Percentiles rank a stretch among this genome's conserved stretches.
phyloP scores from a whole-genome alignment of 306 rosid species.

The Arachis hypogaea region DNA sequence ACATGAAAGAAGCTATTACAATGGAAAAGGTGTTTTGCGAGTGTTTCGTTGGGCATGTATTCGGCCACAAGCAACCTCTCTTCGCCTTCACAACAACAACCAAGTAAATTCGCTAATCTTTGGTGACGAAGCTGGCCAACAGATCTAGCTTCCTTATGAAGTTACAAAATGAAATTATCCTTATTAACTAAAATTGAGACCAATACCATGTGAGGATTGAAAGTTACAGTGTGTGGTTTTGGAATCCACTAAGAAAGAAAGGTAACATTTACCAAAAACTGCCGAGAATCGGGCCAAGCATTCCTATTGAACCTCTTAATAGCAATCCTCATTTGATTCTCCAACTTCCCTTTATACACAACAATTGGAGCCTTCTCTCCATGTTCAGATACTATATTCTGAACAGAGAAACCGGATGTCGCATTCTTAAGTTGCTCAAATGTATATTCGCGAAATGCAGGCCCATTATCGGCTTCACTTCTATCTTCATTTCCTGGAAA shows the following conservation, averaged over 20 bases:
- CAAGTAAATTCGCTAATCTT: constrained; percentile 75
- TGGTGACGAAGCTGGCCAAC: constrained; percentile 86
- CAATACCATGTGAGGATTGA: neutral
- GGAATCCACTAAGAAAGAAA: neutral
- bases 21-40: constrained; percentile 79
- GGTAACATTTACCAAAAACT: constrained; percentile 60
- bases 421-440: constrained; percentile 78
- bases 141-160: constrained; percentile 74
- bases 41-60: constrained; percentile 83
- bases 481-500: constrained; percentile 65
- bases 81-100: constrained; percentile 74
- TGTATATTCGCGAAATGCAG: constrained; percentile 65
- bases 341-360: constrained; percentile 83
- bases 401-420: constrained; percentile 84
- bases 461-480: constrained; percentile 52
- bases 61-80: constrained; percentile 87
- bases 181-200: constrained; percentile 28
- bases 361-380: constrained; percentile 90
- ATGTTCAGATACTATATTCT: constrained; percentile 84
- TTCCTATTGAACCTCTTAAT: constrained; percentile 77
- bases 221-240: constrained; percentile 7
- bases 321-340: constrained; percentile 74
- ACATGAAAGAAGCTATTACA: constrained; percentile 50
- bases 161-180: constrained; percentile 31
- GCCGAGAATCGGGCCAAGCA: constrained; percentile 87